Conservation (phyloP, 495 filamentous ascomycete genomes). For the Talaromyces liani region DNA sequence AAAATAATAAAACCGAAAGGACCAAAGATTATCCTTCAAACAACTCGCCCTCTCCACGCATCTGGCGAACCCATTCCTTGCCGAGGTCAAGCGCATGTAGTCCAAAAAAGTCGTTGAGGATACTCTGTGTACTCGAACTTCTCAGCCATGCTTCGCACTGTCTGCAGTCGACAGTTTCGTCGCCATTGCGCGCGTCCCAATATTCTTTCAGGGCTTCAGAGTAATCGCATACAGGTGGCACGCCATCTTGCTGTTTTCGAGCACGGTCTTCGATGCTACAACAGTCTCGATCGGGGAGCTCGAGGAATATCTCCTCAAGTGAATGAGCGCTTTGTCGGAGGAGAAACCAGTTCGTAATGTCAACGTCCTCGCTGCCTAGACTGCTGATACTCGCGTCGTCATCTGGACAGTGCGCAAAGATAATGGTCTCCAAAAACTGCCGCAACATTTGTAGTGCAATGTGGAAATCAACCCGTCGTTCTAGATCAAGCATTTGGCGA, state of each 20-base stretch:
- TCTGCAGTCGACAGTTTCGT: conserved; percentile 17
- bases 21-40: conserved; percentile 3
- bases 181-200: conserved; percentile 22
- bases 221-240: conserved; percentile 15
- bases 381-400: conserved; percentile 14
- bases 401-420: conserved; percentile 24
- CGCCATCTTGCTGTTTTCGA: conserved; percentile 11
- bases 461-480: conserved; percentile 22
- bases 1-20: not conserved
- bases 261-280: conserved; percentile 17
- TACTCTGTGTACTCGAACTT: conserved; percentile 23
- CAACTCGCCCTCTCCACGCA: conserved; percentile 15
- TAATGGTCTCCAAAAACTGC: conserved; percentile 22
- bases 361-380: conserved; percentile 14
- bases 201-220: conserved; percentile 24
- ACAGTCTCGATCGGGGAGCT: conserved; percentile 17
- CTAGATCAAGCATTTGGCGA: conserved; percentile 17
- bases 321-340: conserved; percentile 20
- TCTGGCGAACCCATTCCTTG: conserved; percentile 21
- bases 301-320: conserved; percentile 20
- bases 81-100: conserved; percentile 18
- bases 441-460: conserved; percentile 24
- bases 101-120: conserved; percentile 21
- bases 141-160: conserved; percentile 20
- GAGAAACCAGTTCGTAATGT: conserved; percentile 22